phyloP scores from a whole-genome alignment of 2,329 filamentous ascomycete genomes.

The Colletotrichum karsti region DNA sequence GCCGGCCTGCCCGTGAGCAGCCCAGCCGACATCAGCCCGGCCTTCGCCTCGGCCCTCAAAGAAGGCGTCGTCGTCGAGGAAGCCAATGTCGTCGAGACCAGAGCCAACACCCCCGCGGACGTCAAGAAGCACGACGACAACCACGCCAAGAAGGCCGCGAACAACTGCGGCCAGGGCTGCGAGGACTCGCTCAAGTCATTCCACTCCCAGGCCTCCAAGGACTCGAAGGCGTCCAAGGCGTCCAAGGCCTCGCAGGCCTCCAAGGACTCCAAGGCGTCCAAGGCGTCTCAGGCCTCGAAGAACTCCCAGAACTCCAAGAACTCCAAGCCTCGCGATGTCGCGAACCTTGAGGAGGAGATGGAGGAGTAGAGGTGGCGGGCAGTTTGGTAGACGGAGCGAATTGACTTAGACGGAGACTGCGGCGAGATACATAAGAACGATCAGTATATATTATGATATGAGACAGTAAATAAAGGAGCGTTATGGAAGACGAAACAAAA shows the following conservation, averaged over 20 bases:
- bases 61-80: neutral
- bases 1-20: neutral
- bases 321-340: too few relatives aligned
- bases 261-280: neutral
- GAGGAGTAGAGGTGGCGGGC: too few relatives aligned
- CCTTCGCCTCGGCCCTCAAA: neutral
- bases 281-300: too few relatives aligned
- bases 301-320: neutral
- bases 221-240: neutral
- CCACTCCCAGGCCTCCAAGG: slow-evolving; percentile 10
- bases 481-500: too few relatives aligned
- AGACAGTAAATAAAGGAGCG: too few relatives aligned
- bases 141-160: neutral
- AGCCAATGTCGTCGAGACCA: neutral
- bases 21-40: neutral
- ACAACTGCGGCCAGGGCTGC: neutral
- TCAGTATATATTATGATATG: too few relatives aligned
- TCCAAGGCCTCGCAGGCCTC: neutral
- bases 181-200: neutral
- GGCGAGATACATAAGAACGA: too few relatives aligned
- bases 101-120: neutral
- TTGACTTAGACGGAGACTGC: too few relatives aligned
- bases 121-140: slow-evolving; percentile 9
- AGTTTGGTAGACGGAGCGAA: too few relatives aligned
- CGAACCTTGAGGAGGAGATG: too few relatives aligned